These are phyloP conservation scores for Agaricales sp. DNA, from an alignment of 1,284 basidiomycete species.

Conservation along the genomic window DNA sequence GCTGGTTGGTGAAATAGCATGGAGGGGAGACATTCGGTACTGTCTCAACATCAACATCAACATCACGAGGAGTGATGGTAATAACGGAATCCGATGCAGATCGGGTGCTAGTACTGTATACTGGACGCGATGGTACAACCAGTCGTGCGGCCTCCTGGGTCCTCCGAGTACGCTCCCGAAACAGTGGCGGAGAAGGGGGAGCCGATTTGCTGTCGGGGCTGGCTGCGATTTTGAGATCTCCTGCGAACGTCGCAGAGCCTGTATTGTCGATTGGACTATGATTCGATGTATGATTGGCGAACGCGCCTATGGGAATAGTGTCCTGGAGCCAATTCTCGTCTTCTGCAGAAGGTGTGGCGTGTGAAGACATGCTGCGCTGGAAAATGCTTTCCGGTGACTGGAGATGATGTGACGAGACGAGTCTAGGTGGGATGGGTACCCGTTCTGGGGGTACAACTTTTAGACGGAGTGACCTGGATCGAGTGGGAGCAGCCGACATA, in stretches of 20 bases:
- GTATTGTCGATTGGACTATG: background rate
- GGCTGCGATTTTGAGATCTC: no score
- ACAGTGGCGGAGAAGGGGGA: background rate
- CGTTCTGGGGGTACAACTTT: slow-evolving; percentile 17
- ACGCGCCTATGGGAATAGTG: slow-evolving; percentile 34
- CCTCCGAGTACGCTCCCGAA: background rate
- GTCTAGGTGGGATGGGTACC: slow-evolving; percentile 45
- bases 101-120: background rate
- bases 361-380: slow-evolving; percentile 21
- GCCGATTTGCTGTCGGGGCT: no score
- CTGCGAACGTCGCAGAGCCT: background rate
- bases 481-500: slow-evolving; percentile 1
- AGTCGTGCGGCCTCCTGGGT: no score
- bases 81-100: no score
- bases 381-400: slow-evolving; percentile 39
- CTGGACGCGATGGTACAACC: background rate
- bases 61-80: no score
- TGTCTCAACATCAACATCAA: no score
- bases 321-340: slow-evolving; percentile 54
- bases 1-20: no score
- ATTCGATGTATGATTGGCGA: background rate
- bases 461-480: slow-evolving; percentile 6
- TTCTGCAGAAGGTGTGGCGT: slow-evolving; percentile 30
- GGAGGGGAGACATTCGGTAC: no score
- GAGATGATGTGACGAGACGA: slow-evolving; percentile 41